These are phyloP conservation scores for Diphasiastrum complanatum DNA, from an alignment of 83 land plant species.

Conservation along the genomic window DNA sequence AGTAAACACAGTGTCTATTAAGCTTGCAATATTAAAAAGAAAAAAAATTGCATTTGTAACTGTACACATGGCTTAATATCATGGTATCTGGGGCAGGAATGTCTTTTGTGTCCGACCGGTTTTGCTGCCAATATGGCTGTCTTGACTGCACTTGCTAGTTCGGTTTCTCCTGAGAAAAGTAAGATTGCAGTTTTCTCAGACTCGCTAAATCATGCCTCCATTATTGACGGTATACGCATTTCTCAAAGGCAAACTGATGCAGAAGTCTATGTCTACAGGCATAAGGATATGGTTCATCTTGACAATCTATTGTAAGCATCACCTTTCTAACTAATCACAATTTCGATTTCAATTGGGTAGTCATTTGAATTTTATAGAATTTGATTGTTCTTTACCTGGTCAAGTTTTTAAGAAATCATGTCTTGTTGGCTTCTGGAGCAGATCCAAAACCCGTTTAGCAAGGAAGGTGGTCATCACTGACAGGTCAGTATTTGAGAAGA, in stretches of 20 bases:
- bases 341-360: not conserved
- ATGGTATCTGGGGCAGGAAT: too few relatives aligned
- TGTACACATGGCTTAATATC: too few relatives aligned
- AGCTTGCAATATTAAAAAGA: too few relatives aligned
- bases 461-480: conserved; percentile 95
- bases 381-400: not conserved
- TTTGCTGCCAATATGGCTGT: conserved; percentile 95
- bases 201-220: conserved; percentile 92
- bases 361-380: not conserved
- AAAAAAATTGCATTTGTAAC: too few relatives aligned
- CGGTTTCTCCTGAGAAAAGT: conserved; percentile 35
- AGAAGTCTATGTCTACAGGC: conserved; percentile 65
- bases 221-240: conserved; percentile 92
- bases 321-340: conserved; percentile 2
- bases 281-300: conserved; percentile 76
- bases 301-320: conserved; percentile 56
- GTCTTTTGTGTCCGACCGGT: conserved; percentile 93
- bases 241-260: conserved; percentile 53
- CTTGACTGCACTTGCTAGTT: conserved; percentile 66
- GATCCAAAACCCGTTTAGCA: conserved; percentile 58
- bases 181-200: conserved; percentile 82
- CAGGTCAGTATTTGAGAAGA: too few relatives aligned
- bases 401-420: not conserved
- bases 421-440: conserved; percentile 23
- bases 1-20: too few relatives aligned